Conservation (phyloP, 1,139 yeast genomes). For the Blastobotrys ciferrii region DNA sequence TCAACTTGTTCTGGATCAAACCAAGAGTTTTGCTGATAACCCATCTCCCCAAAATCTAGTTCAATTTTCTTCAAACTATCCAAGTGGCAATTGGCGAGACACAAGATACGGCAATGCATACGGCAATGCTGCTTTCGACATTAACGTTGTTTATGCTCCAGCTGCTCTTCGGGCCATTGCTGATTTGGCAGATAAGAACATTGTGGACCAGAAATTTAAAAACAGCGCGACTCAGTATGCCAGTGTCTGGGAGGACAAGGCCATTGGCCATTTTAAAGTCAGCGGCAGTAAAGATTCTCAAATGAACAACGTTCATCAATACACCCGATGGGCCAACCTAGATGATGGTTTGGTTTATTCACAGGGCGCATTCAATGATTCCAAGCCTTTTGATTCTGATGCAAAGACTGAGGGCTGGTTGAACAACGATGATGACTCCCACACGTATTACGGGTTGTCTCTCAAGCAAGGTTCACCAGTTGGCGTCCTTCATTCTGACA, state of each 20-base stretch:
- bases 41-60: conserved; percentile 15
- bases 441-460: conserved; percentile 16
- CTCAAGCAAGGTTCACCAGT: conserved; percentile 16
- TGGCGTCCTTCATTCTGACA: conserved; percentile 14
- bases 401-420: conserved; percentile 14
- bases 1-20: conserved; percentile 11
- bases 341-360: conserved; percentile 9
- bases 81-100: conserved; percentile 20
- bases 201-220: conserved; percentile 10
- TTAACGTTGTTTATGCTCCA: conserved; percentile 17
- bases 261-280: conserved; percentile 11
- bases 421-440: conserved; percentile 8
- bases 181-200: conserved; percentile 11
- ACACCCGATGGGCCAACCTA: conserved; percentile 15
- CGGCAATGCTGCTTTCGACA: conserved; percentile 17
- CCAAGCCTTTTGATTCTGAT: conserved; percentile 1
- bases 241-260: conserved; percentile 16
- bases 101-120: conserved; percentile 17
- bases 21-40: conserved; percentile 16
- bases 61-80: conserved; percentile 12
- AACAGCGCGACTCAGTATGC: conserved; percentile 13
- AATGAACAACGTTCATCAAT: conserved; percentile 7
- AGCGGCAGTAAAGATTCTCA: conserved; percentile 1
- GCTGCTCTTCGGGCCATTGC: conserved; percentile 18
- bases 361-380: conserved; percentile 16